Conservation (phyloP, 2,329 filamentous ascomycete species). For the Colletotrichum higginsianum region DNA sequence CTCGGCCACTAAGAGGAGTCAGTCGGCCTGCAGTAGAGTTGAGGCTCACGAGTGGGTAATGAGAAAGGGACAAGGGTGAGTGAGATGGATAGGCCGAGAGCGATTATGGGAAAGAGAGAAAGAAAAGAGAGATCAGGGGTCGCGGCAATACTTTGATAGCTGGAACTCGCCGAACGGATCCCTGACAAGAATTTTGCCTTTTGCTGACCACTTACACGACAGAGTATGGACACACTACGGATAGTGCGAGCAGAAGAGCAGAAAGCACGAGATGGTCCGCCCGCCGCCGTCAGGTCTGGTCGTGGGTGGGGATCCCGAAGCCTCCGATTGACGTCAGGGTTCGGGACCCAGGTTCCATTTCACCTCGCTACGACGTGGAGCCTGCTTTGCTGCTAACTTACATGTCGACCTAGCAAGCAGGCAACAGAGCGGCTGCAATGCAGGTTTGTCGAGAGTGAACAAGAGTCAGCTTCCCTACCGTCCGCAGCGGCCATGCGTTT, state of each 20-base stretch:
- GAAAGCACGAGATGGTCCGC: slow-evolving; percentile 21
- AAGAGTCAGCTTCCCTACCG: slow-evolving; percentile 27
- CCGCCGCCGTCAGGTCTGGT: slow-evolving; percentile 5
- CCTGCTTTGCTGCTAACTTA: neutral
- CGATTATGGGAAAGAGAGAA: neutral
- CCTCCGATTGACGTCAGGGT: slow-evolving; percentile 42
- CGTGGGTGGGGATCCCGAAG: slow-evolving; percentile 37
- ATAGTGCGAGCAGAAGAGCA: neutral
- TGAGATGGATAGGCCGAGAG: slow-evolving; percentile 3
- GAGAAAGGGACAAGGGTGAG: neutral
- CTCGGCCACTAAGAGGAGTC: slow-evolving; percentile 41
- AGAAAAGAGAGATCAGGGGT: neutral
- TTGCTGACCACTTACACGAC: neutral
- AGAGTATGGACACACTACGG: neutral
- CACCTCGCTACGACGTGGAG: neutral
- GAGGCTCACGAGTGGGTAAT: slow-evolving; percentile 16
- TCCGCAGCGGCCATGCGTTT: slow-evolving; percentile 3
- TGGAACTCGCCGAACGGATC: slow-evolving; percentile 8
- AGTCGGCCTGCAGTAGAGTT: neutral
- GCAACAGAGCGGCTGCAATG: neutral
- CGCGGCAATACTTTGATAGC: slow-evolving; percentile 10
- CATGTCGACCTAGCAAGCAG: neutral
- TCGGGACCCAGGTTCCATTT: neutral
- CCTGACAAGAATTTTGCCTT: neutral
- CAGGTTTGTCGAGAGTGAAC: neutral